phyloP scores from a whole-genome alignment of 306 rosid genomes.

The Canavalia ensiformis region DNA sequence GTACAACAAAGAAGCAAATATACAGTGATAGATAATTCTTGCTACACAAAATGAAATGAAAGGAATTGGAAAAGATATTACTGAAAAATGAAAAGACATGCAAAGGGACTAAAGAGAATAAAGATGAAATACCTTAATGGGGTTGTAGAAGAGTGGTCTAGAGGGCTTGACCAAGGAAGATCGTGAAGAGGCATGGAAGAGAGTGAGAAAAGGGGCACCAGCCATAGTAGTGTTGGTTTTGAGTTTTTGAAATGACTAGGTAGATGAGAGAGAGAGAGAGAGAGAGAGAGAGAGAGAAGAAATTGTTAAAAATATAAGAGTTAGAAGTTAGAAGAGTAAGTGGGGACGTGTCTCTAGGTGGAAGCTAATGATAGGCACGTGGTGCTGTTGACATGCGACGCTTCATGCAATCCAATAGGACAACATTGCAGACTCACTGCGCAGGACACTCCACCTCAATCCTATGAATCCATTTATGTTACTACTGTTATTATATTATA shows the following conservation, averaged over 20 bases:
- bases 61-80: too few species aligned
- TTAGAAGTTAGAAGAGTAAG: not conserved
- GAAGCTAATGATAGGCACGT: conserved; percentile 44
- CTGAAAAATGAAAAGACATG: not conserved
- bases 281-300: not conserved
- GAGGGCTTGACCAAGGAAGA: conserved; percentile 51
- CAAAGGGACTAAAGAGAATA: not conserved
- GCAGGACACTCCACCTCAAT: not conserved
- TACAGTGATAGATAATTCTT: not conserved
- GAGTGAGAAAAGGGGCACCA: conserved; percentile 45
- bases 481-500: not conserved
- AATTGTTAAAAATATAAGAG: not conserved
- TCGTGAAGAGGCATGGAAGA: conserved; percentile 46
- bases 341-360: conserved; percentile 43
- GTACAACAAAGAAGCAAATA: not conserved
- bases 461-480: not conserved
- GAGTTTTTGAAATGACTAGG: not conserved
- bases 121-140: conserved; percentile 50
- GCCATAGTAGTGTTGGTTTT: conserved; percentile 37
- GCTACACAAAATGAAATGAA: not conserved
- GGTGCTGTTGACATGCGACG: conserved; percentile 16
- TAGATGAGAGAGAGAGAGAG: too few species aligned
- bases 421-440: conserved; percentile 17
- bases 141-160: conserved; percentile 48
- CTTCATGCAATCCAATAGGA: conserved; percentile 41